Conservation (phyloP, 805 yeast genomes). For the Saturnispora diversa region DNA sequence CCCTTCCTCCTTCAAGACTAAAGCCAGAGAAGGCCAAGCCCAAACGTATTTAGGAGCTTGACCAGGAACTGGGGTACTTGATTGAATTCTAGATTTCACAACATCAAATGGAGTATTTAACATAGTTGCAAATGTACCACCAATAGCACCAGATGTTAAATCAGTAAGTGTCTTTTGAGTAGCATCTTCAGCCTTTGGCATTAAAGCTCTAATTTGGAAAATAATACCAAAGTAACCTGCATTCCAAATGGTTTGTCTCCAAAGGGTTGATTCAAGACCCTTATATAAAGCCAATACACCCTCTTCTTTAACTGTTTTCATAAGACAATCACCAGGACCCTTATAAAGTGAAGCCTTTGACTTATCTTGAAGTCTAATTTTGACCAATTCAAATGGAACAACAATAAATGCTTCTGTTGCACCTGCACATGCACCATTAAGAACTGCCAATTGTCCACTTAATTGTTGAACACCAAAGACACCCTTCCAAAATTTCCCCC, state of each 20-base stretch:
- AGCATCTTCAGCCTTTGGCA: constrained; percentile 69
- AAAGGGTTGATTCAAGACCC: constrained; percentile 92
- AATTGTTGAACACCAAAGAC: constrained; percentile 59
- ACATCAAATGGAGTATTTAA: constrained; percentile 96
- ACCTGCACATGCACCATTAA: constrained; percentile 98
- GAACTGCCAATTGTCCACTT: constrained; percentile 76
- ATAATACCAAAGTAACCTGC: constrained; percentile 97
- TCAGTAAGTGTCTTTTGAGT: constrained; percentile 79
- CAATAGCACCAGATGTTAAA: constrained; percentile 85
- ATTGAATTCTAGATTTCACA: constrained; percentile 93
- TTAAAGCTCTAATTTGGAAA: constrained; percentile 68
- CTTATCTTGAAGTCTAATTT: constrained; percentile 89
- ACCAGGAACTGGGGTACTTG: constrained; percentile 56
- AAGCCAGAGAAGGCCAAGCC: constrained; percentile 73
- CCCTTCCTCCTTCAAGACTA: constrained; percentile 87
- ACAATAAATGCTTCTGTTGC: constrained; percentile 94
- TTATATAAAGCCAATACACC: constrained; percentile 81
- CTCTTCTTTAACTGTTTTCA: constrained; percentile 60
- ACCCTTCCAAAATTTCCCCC: constrained; percentile 76
- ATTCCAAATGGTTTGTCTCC: constrained; percentile 97
- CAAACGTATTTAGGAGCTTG: constrained; percentile 84
- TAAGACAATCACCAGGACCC: constrained; percentile 77
- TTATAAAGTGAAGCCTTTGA: constrained; percentile 50
- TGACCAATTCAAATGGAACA: constrained; percentile 94
- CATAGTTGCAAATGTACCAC: constrained; percentile 95